Base-by-base conservation (phyloP, 2,329 filamentous ascomycete genomes). In the Microcyclospora tardicrescens region DNA sequence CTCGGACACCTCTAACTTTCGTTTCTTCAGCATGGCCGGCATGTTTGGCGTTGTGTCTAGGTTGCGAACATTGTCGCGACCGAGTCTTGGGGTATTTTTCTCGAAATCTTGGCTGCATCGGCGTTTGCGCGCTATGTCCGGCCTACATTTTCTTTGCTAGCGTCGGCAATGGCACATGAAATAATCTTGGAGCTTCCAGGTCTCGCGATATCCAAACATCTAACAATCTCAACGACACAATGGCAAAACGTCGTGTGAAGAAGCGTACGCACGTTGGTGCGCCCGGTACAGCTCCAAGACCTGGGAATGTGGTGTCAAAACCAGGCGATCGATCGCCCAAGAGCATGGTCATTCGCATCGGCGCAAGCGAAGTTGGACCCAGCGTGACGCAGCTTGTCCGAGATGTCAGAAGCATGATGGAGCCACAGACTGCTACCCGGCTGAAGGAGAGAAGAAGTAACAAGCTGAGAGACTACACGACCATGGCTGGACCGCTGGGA, bases 321-420 rank as follows among this genome's bases (percentile, higher is more conserved):
- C 73, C 77, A 16, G 70, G 67, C 42, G 69, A 73, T 38, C 76
- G 78, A 47, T 72, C 78, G 37, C 91, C 91, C 28, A 95, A 95
- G 71, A 93, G 82, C 60, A 95, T 98, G 89, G 89, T 98, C 42
- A 94, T 98, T 62, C 84, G 91, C 51, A 87, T 95, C 54, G 91
- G 91, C 53, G 89, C 87, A 52, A 83, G 86, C 54, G 84, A 95
- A 58, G 85, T 98, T 37, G 91, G 91, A 41, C 77, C 84, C 43
- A 93, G 83, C 60, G 75, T 98, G 53, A 89, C 81, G 59, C 87
- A 96, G 64, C 69, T 98, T 51, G 87, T 89, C 15, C 79, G 82
- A 51, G 91, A 98, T 65, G 83, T 96, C 42, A 79, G 91, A 52
- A 72, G 73, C 39, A 89, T 96, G 66, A 93, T 98, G 86, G 86